These are phyloP conservation scores for Luffa acutangula DNA, from an alignment of 306 rosid species.

Conservation along the genomic window DNA sequence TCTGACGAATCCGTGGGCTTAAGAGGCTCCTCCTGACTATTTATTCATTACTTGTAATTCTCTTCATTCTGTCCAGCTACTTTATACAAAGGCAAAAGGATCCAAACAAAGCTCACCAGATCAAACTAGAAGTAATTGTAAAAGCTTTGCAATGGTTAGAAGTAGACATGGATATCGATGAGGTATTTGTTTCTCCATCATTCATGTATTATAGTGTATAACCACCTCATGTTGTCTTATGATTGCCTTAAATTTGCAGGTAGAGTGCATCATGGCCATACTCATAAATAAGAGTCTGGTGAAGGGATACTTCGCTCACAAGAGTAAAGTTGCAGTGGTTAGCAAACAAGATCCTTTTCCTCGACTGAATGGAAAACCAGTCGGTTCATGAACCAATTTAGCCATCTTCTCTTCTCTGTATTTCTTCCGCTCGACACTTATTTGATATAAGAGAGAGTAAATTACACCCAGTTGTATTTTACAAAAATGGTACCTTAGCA, in stretches of 20 bases:
- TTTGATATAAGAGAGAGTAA: too few species aligned
- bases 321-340: slow-evolving; percentile 87
- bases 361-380: slow-evolving; percentile 73
- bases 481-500: too few species aligned
- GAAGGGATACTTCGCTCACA: slow-evolving; percentile 94
- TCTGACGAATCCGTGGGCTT: neutral
- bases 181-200: slow-evolving; percentile 29
- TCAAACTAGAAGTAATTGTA: slow-evolving; percentile 84
- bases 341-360: slow-evolving; percentile 99
- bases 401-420: too few species aligned
- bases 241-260: slow-evolving; percentile 39
- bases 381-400: slow-evolving; percentile 33
- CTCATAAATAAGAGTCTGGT: slow-evolving; percentile 71
- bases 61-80: slow-evolving; percentile 36
- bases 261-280: slow-evolving; percentile 90
- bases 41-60: neutral
- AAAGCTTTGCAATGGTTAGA: slow-evolving; percentile 90
- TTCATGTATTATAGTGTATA: neutral
- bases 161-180: slow-evolving; percentile 89
- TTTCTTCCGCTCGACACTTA: too few species aligned
- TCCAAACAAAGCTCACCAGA: slow-evolving; percentile 84
- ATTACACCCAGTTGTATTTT: too few species aligned
- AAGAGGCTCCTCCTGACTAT: neutral
- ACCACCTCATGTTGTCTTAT: neutral
- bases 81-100: slow-evolving; percentile 87